phyloP scores from a whole-genome alignment of 2,329 filamentous ascomycete species.

The Westerdykella sp. region DNA sequence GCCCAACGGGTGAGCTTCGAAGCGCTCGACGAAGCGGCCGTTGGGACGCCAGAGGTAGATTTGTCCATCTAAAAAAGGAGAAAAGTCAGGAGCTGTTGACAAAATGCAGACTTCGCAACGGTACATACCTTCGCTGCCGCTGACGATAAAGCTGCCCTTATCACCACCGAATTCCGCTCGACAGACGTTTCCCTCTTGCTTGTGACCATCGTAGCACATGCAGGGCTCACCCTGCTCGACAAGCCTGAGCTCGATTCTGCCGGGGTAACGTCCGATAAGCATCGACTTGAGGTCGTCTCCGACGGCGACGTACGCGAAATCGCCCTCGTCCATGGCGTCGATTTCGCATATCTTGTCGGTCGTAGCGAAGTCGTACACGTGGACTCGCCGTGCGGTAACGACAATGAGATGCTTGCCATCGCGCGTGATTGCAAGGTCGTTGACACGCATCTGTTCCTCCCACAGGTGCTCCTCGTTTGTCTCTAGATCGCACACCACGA shows the following conservation, averaged over 20 bases:
- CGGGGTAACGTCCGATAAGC: conserved; percentile 74
- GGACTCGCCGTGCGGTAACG: conserved; percentile 64
- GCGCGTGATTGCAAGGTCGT: conserved; percentile 76
- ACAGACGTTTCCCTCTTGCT: conserved; percentile 71
- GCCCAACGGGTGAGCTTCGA: conserved; percentile 67
- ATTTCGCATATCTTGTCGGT: conserved; percentile 70
- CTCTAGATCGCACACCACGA: conserved; percentile 54
- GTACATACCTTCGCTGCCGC: conserved; percentile 75
- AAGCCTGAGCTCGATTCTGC: conserved; percentile 72
- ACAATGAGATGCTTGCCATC: conserved; percentile 76
- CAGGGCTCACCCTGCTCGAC: conserved; percentile 66
- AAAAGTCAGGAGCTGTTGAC: conserved; percentile 1
- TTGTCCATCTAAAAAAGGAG: conserved; percentile 50
- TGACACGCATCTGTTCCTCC: conserved; percentile 64
- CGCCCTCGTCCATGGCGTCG: conserved; percentile 55
- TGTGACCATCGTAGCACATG: conserved; percentile 68
- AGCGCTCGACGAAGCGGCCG: conserved; percentile 65
- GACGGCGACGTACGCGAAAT: conserved; percentile 73
- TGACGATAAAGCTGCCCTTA: conserved; percentile 83
- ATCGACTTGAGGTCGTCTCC: conserved; percentile 75
- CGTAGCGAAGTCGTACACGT: conserved; percentile 76
- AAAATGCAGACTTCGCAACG: not conserved
- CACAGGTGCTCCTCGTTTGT: conserved; percentile 61
- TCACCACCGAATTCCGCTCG: conserved; percentile 81
- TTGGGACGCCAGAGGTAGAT: conserved; percentile 91